Base-by-base conservation (phyloP, 192 early-diverging fungal species). In the Coemansia sp. region DNA sequence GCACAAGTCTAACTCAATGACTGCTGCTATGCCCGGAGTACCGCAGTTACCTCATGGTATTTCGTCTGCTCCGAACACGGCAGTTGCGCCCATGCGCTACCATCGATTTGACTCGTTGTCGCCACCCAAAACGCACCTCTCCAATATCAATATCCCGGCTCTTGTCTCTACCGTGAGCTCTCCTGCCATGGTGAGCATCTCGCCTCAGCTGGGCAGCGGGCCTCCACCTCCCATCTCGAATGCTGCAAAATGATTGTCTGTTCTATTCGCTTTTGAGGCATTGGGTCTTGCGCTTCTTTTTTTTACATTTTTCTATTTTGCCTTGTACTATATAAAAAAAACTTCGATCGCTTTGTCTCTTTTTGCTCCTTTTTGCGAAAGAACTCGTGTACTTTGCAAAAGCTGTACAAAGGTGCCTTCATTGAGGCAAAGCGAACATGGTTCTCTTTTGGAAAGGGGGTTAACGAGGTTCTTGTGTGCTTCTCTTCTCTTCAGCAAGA, bases 131-230 rank as follows among this genome's bases (percentile, higher is more conserved):
- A 40, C 62, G 18, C 20, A 52, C 53, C 5, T 43, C 53, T 8
- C 52, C 53, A 10, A 43, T 43, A 50, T 70, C 30, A 64, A 47
- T 29, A 45, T 66, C 60, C 64, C 65, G 16, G 58, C 58, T 12
- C 59, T 73, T n/a, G 56, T 41, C 34, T 52, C 58, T 39, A 41
- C 64, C 12, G 49, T 66, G 7, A 55, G 29, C 24, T 41, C 59
- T 24, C 64, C 67, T 30, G 41, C 62, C 13, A 5, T 65, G 58
- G 37, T 58, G 1, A 62, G 61, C 5, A 37, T 74, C 45, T 64
- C 71, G 16, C 73, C 73, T 43, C 67, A 64, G 35, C 18, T 75
- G 40, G 60, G 58, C 39, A 64, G 32, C 29, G 59, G 62, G 18
- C 59, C 67, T 15, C 73, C 62, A 15, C 63, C 64, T 24, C 44